phyloP scores from a whole-genome alignment of 2,329 filamentous ascomycete genomes.

The Metarhizium album region DNA sequence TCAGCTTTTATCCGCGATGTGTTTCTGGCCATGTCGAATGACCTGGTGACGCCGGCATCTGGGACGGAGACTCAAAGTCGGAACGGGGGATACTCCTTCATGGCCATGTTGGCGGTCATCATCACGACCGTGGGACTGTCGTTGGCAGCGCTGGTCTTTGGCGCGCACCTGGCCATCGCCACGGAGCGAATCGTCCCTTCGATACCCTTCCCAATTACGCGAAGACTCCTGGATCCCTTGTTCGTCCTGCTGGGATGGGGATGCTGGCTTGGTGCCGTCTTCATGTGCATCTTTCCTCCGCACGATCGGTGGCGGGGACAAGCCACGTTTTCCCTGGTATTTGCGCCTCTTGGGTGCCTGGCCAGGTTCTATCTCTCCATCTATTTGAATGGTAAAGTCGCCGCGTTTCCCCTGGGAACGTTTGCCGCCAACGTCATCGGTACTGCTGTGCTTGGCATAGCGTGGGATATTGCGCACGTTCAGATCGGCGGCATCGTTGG shows the following conservation, averaged over 20 bases:
- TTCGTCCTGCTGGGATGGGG: conserved; percentile 57
- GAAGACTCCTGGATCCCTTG: conserved; percentile 52
- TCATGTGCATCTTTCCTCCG: conserved; percentile 63
- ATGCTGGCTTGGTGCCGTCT: conserved; percentile 66
- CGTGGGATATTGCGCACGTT: conserved; percentile 67
- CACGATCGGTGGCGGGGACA: conserved; percentile 65
- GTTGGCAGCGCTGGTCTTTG: conserved; percentile 56
- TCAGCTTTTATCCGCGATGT: conserved; percentile 73
- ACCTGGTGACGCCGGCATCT: conserved; percentile 36
- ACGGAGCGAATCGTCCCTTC: conserved; percentile 48
- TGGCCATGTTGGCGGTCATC: conserved; percentile 68
- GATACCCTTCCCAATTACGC: conserved; percentile 44
- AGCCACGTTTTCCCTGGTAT: conserved; percentile 66
- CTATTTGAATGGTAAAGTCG: conserved; percentile 54
- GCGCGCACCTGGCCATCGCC: conserved; percentile 62
- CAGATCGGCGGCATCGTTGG: conserved; percentile 44
- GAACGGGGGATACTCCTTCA: conserved; percentile 69
- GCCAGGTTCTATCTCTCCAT: conserved; percentile 62
- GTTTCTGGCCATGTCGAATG: conserved; percentile 71
- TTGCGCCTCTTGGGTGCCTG: conserved; percentile 72
- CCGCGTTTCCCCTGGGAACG: conserved; percentile 73
- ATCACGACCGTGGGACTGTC: conserved; percentile 62
- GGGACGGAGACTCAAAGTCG: conserved; percentile 33
- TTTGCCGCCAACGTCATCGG: conserved; percentile 74
- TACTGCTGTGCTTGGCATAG: conserved; percentile 62